Base-by-base conservation (phyloP, 441 rosid species). In the Syzygium malaccense region DNA sequence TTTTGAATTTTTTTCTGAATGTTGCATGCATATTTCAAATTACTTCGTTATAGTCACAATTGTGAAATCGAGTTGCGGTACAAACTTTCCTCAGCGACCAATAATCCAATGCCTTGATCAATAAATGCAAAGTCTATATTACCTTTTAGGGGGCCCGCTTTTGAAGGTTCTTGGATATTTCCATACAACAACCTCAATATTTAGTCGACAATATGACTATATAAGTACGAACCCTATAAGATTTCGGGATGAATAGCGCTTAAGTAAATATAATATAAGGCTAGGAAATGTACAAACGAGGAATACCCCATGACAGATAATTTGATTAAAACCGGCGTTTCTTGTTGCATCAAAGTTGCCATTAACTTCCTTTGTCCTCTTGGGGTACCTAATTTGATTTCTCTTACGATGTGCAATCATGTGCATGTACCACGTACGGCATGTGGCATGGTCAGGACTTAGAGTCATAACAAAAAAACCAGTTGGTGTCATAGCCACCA, bases 71-170 rank as follows among this genome's bases (percentile, higher is more conserved):
- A 19, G 79, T 68, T 5, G 19, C 6, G 1, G 0, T 4, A 33
- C 15, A 0, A 5, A 71, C 25, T 23, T 37, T 37, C 1, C 49
- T 20, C 0, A 9, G 5, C 2, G 10, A 3, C 1, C 2, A 15
- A 14, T 37, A 12, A 20, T 23, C 3, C 9, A 23, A 71, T 6
- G 68, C 32, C 18, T 60, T 0, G 32, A 28, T 28, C 3, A 32
- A 28, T 13, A 28, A 4, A 0, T 60, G 32, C 17, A 13, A 6
- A 4, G 32, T 60, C 66, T 5, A 60, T 12, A 26, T 10, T 53
- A 14, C 19, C 33, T 62, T 62, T 28, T 28, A 26, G 3, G 14
- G 49, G 25, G 17, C 2, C 4, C 28, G 10, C 20, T 20, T 37
- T 71, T 37, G 15, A 37, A 71, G 80, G 49, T 71, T 71, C 49